phyloP scores from a whole-genome alignment of 2,329 filamentous ascomycete species.

The Claviceps maximensis region DNA sequence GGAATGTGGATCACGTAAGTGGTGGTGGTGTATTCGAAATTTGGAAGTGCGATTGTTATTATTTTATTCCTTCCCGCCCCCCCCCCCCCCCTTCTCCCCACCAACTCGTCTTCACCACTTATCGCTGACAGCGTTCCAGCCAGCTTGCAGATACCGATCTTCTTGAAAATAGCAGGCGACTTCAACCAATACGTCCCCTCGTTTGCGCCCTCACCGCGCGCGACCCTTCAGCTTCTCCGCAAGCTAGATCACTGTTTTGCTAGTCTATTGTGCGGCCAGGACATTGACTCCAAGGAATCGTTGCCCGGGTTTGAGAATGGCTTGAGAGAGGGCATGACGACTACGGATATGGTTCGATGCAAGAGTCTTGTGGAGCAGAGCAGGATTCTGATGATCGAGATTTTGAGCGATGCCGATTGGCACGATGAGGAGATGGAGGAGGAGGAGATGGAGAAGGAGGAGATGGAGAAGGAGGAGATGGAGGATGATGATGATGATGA shows the following conservation, averaged over 20 bases:
- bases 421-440: slow-evolving; percentile 27
- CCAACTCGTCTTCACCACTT: too few species aligned
- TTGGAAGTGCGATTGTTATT: too few species aligned
- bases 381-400: slow-evolving; percentile 55
- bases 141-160: slow-evolving; percentile 67
- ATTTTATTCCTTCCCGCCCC: too few species aligned
- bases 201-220: slow-evolving; percentile 48
- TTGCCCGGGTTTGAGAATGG: slow-evolving; percentile 59
- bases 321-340: slow-evolving; percentile 51
- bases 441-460: too few species aligned
- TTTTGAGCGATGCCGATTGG: slow-evolving; percentile 35
- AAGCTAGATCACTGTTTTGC: slow-evolving; percentile 80
- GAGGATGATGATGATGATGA: slow-evolving; percentile 12
- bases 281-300: slow-evolving; percentile 49
- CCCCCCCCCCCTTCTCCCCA: too few species aligned
- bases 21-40: too few species aligned
- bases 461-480: too few species aligned
- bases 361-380: slow-evolving; percentile 70
- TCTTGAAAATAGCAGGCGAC: slow-evolving; percentile 64
- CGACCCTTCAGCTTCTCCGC: slow-evolving; percentile 56
- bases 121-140: slow-evolving; percentile 33
- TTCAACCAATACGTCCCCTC: slow-evolving; percentile 58
- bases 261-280: slow-evolving; percentile 54
- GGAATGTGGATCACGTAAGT: slow-evolving; percentile 74
- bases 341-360: slow-evolving; percentile 77